Evolutionary conservation across 2,329 filamentous ascomycete genomes (phyloP).

Genomic region (Aspergillus alliaceus): DNA sequence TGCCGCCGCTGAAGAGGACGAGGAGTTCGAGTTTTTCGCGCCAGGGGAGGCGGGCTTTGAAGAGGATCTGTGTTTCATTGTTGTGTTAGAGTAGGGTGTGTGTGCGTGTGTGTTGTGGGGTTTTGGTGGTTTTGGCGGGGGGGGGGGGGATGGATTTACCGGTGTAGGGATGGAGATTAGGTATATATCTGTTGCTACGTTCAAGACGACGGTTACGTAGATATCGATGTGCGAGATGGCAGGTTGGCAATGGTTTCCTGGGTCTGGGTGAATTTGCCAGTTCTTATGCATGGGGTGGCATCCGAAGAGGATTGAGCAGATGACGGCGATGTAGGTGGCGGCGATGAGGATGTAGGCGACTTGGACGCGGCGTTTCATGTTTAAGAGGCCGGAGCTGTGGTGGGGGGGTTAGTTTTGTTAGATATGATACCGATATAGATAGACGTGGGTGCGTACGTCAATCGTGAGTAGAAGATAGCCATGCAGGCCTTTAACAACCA

Average conservation of each 20-base stretch:
- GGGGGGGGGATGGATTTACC: conserved; percentile 31
- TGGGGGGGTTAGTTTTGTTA: neutral
- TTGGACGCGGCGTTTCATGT: conserved; percentile 48
- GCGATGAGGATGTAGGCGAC: conserved; percentile 53
- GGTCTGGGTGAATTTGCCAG: conserved; percentile 62
- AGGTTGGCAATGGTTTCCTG: conserved; percentile 53
- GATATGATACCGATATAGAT: neutral
- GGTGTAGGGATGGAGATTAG: conserved; percentile 61
- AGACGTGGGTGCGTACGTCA: conserved; percentile 41
- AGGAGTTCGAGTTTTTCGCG: conserved; percentile 55
- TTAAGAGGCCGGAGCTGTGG: conserved; percentile 42
- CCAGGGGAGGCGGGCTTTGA: conserved; percentile 50
- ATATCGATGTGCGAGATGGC: conserved; percentile 54
- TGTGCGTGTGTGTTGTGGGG: too few relatives aligned
- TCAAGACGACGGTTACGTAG: conserved; percentile 54
- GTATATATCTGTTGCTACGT: conserved; percentile 59
- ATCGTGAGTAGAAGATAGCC: conserved; percentile 56
- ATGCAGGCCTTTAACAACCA: conserved; percentile 58
- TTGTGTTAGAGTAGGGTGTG: neutral
- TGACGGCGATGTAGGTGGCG: conserved; percentile 50
- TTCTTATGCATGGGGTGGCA: conserved; percentile 56
- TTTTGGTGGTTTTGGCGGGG: neutral
- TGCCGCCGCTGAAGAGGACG: conserved; percentile 56
- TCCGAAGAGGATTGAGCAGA: conserved; percentile 52
- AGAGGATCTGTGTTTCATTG: conserved; percentile 49